Conservation (phyloP, 345 rosid species). For the Lagerstroemia speciosa region DNA sequence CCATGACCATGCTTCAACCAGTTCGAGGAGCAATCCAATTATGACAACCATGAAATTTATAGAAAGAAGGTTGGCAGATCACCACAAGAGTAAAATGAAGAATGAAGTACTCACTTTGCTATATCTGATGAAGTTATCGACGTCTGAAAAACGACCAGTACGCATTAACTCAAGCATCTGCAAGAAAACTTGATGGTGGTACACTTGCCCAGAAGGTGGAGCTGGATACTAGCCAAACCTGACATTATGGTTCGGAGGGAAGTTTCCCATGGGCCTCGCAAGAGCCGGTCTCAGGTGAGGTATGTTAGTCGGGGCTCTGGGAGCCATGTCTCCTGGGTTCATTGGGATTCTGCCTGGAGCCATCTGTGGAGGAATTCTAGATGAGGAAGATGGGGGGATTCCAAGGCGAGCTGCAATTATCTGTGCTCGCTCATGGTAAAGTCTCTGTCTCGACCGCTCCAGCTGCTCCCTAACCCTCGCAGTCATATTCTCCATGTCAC, state of each 20-base stretch:
- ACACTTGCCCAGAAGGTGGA: constrained; percentile 19
- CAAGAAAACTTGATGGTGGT: not conserved
- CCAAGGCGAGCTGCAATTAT: constrained; percentile 90
- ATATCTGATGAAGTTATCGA: not conserved
- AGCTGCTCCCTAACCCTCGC: constrained; percentile 74
- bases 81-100: not conserved
- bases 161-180: not conserved
- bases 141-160: not conserved
- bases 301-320: constrained; percentile 62
- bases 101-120: not conserved
- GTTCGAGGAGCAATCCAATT: too few species aligned
- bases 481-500: constrained; percentile 61
- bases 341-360: constrained; percentile 66
- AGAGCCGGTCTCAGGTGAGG: constrained; percentile 58
- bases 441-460: constrained; percentile 83
- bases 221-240: constrained; percentile 35
- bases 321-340: constrained; percentile 46
- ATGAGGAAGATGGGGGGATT: constrained; percentile 46
- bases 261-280: constrained; percentile 45
- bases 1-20: too few species aligned
- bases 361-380: constrained; percentile 44
- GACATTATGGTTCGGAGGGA: constrained; percentile 33
- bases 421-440: constrained; percentile 84
- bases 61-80: too few species aligned
- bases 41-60: too few species aligned